Conservation (phyloP, 106 monocot species). For the Apostasia shenzhenica region DNA sequence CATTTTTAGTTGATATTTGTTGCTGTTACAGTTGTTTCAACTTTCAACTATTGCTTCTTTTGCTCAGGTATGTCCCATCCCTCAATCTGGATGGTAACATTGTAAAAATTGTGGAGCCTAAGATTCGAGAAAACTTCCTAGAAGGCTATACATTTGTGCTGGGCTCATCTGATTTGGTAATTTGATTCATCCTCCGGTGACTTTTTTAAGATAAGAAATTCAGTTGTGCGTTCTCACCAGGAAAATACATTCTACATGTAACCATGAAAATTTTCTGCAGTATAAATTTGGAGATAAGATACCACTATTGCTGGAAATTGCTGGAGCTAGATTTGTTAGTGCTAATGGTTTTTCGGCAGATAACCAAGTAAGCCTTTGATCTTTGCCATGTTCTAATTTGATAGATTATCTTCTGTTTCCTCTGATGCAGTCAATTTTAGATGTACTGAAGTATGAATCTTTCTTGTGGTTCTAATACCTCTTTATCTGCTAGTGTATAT, state of each 20-base stretch:
- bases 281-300: constrained; percentile 69
- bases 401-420: background rate
- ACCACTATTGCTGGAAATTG: constrained; percentile 34
- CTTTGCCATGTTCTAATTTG: background rate
- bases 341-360: constrained; percentile 47
- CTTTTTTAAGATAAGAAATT: too few relatives aligned
- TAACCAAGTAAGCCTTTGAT: constrained; percentile 28
- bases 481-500: too few relatives aligned
- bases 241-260: background rate
- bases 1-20: background rate
- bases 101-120: constrained; percentile 52
- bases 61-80: constrained; percentile 43
- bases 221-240: background rate
- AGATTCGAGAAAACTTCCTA: constrained; percentile 53
- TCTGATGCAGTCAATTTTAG: background rate
- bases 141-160: constrained; percentile 65
- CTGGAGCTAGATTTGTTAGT: constrained; percentile 46
- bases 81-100: constrained; percentile 35
- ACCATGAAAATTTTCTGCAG: constrained; percentile 33
- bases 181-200: constrained; percentile 2
- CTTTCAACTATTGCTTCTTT: background rate
- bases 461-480: too few relatives aligned
- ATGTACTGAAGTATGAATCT: background rate
- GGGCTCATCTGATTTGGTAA: constrained; percentile 42
- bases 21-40: background rate